These are phyloP conservation scores for Pythium volutum DNA, from an alignment of 352 stramenopile genomes.

Conservation along the genomic window DNA sequence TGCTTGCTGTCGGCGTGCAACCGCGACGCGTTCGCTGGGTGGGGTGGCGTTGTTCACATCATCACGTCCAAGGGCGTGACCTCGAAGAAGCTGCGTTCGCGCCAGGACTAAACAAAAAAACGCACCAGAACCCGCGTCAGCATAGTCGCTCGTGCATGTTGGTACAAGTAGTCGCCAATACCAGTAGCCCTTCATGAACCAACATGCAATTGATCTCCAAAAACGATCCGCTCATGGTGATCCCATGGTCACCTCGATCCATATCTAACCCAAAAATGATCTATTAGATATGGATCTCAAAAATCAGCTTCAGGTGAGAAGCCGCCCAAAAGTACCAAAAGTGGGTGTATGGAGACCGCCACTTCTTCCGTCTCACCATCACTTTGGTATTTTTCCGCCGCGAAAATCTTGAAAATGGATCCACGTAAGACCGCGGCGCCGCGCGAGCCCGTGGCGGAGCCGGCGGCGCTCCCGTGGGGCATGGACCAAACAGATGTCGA, in stretches of 20 bases:
- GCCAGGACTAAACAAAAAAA: conserved; percentile 63
- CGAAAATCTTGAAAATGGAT: conserved; percentile 6
- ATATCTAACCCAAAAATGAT: neutral
- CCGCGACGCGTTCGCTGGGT: conserved; percentile 97
- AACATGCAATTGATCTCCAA: neutral
- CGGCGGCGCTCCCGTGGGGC: conserved; percentile 47
- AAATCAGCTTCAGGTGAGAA: neutral
- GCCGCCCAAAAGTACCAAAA: neutral
- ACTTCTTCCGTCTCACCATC: neutral
- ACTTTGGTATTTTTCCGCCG: neutral
- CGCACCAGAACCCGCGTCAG: neutral
- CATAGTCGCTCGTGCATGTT: neutral
- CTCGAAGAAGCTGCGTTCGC: conserved; percentile 79
- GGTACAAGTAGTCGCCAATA: neutral
- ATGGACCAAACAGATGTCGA: conserved; percentile 67
- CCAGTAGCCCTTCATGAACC: neutral
- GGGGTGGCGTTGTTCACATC: conserved; percentile 98
- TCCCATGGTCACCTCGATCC: neutral
- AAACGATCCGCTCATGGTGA: too few species aligned
- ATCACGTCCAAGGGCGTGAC: conserved; percentile 89
- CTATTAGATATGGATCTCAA: neutral
- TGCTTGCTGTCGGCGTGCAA: conserved; percentile 97
- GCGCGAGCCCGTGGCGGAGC: conserved; percentile 18
- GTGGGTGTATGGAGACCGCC: neutral
- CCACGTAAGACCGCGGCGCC: neutral